Evolutionary conservation across 768 basidiomycete species (phyloP).

Genomic region (Piloderma croceum): DNA sequence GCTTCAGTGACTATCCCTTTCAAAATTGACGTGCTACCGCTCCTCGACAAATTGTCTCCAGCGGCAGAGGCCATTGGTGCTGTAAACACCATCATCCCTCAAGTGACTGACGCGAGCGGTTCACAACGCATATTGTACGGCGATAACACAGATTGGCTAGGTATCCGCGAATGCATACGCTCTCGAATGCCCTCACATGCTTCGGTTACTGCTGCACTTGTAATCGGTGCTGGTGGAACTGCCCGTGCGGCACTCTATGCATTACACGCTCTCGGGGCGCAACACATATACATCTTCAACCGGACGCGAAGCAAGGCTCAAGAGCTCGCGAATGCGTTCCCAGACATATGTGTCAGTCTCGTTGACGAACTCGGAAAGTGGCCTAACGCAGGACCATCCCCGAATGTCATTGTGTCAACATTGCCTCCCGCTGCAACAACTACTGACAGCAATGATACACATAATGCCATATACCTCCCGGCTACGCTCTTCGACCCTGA

Average conservation of each 20-base stretch:
- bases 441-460: conserved; percentile 24
- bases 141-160: conserved; percentile 96
- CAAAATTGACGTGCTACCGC: conserved; percentile 84
- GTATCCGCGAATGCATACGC: conserved; percentile 59
- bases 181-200: conserved; percentile 37
- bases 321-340: conserved; percentile 63
- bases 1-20: conserved; percentile 96
- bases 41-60: conserved; percentile 73
- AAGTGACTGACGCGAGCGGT: conserved; percentile 32
- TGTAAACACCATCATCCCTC: conserved; percentile 85
- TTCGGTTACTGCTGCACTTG: conserved; percentile 52
- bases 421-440: conserved; percentile 70
- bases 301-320: conserved; percentile 73
- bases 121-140: conserved; percentile 56
- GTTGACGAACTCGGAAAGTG: conserved; percentile 54
- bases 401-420: conserved; percentile 81
- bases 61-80: conserved; percentile 87
- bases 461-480: conserved; percentile 47
- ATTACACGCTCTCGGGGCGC: conserved; percentile 59
- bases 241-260: conserved; percentile 93
- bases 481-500: conserved; percentile 48
- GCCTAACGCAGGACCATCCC: conserved; percentile 39
- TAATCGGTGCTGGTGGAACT: conserved; percentile 95
- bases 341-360: conserved; percentile 52
- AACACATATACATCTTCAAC: conserved; percentile 81